A percentile compares a stretch with the other conserved stretches of the same genome.
Evolutionary conservation across 2,329 filamentous ascomycete genomes (phyloP).

Genomic region (Colletotrichum trifolii): DNA sequence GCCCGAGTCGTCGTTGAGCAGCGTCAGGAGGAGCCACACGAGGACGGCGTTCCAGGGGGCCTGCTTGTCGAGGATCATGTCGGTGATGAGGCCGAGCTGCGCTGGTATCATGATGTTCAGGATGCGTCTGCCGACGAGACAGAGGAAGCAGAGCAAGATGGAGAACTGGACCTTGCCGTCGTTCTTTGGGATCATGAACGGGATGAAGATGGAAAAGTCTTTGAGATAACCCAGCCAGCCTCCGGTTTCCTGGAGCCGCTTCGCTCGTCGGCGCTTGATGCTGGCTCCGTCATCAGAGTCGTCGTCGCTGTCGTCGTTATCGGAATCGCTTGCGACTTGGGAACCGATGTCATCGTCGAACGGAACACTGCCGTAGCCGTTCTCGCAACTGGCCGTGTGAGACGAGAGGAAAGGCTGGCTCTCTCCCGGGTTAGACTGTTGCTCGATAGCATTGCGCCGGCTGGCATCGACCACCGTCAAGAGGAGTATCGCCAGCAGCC

Average conservation of each 20-base stretch:
- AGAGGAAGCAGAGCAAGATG: slow-evolving; percentile 41
- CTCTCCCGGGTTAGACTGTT: neutral
- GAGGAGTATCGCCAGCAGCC: neutral
- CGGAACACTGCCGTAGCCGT: slow-evolving; percentile 8
- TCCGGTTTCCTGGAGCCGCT: slow-evolving; percentile 43
- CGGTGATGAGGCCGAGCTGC: slow-evolving; percentile 46
- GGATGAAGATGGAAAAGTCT: slow-evolving; percentile 45
- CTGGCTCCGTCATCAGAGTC: slow-evolving; percentile 40
- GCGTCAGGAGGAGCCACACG: slow-evolving; percentile 19
- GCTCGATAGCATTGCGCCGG: neutral
- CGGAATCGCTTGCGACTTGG: slow-evolving; percentile 6
- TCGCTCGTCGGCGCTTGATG: slow-evolving; percentile 42
- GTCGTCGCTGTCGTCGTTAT: slow-evolving; percentile 36
- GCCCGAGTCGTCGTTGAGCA: slow-evolving; percentile 13
- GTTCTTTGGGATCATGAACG: slow-evolving; percentile 45
- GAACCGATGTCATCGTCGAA: neutral
- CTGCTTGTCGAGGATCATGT: slow-evolving; percentile 42
- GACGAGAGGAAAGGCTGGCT: slow-evolving; percentile 10
- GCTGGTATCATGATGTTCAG: slow-evolving; percentile 46
- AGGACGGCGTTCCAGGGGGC: slow-evolving; percentile 11
- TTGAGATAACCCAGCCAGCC: slow-evolving; percentile 47
- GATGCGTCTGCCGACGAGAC: slow-evolving; percentile 40
- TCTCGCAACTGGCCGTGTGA: neutral
- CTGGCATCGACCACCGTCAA: neutral
- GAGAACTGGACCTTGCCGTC: slow-evolving; percentile 46